phyloP scores from a whole-genome alignment of 2,329 filamentous ascomycete genomes.

The Emmonsiellopsis sp. region DNA sequence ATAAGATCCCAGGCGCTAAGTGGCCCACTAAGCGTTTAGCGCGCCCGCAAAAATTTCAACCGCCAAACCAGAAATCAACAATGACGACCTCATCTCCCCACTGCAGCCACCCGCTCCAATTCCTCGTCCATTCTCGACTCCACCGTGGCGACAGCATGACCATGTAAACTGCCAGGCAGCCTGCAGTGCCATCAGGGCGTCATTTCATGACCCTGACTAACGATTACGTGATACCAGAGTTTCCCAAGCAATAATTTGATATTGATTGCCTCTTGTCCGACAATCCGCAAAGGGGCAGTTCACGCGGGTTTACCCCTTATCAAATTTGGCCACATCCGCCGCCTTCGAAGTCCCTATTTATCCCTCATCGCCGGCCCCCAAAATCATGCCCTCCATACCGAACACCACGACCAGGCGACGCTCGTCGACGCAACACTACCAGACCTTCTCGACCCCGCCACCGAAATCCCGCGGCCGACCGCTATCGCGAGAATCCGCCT shows the following conservation, averaged over 20 bases:
- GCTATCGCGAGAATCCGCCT: conserved; percentile 33
- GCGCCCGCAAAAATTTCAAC: background rate
- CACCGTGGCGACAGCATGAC: background rate
- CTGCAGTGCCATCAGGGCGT: background rate
- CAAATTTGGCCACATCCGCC: background rate
- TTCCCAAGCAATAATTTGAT: background rate
- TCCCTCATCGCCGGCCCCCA: background rate
- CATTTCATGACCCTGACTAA: background rate
- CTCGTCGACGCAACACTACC: conserved; percentile 38
- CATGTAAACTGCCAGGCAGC: background rate
- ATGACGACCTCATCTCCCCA: background rate
- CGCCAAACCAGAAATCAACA: background rate
- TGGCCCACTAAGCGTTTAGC: background rate
- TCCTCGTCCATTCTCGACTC: background rate
- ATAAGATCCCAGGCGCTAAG: background rate
- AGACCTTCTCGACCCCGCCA: conserved; percentile 40
- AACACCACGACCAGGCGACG: conserved; percentile 17
- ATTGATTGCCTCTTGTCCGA: background rate
- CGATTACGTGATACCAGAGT: background rate
- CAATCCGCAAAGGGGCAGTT: background rate
- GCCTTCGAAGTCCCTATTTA: too few relatives aligned
- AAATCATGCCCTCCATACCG: background rate
- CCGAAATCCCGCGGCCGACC: conserved; percentile 39
- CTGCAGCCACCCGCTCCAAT: background rate
- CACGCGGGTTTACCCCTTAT: background rate